Evolutionary conservation across 2,329 filamentous ascomycete genomes (phyloP), one percentile per base, ranked within the genome.

Genomic region (Lachnellula suecica): DNA sequence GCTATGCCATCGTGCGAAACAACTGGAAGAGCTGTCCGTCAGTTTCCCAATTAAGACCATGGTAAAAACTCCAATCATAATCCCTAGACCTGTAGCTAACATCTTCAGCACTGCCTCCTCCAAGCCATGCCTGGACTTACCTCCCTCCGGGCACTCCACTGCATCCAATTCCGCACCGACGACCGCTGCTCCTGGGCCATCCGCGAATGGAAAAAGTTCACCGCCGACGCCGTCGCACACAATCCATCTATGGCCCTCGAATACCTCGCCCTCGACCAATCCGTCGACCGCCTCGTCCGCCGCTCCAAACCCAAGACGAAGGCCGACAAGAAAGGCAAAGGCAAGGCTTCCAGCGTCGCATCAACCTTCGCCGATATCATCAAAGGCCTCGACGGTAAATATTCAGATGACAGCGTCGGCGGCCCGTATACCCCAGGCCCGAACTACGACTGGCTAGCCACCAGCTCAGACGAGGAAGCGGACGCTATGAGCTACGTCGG

Each of bases 141-240:
- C 13, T 76, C 70, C 11, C 75, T 85, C 4, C 74, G 76, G 13
- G 82, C 80, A 4, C 70, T 85, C 25, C 79, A 84, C 53, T 75
- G 83, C 15, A 67, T 81, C 35, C 72, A 71, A 29, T 78, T 84
- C 53, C 74, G 78, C 17, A 78, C 76, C 53, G 77, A 81, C 27
- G 78, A 82, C 57, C 78, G 77, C 0, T 84, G 80, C 51, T 69
- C 77, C 13, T 81, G 75, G 70, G 77, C 83, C 7, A 75, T 79
- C 68, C 72, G 74, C 17, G 81, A 85, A 66, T 78, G 79, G 2
- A 73, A 78, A 37, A 74, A 73, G n/a, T 85, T 85, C 62, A 74
- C 82, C 24, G 72, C 83, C 9, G 83, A 86, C 63, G 80, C 73
- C 27, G 65, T 85, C 2, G 75, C 78, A 2, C 79, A 84, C 53